Percentiles rank a stretch among this genome's conserved stretches.
Conservation (phyloP, 1,284 basidiomycete species). For the Pseudomicrostroma phylloplanum region DNA sequence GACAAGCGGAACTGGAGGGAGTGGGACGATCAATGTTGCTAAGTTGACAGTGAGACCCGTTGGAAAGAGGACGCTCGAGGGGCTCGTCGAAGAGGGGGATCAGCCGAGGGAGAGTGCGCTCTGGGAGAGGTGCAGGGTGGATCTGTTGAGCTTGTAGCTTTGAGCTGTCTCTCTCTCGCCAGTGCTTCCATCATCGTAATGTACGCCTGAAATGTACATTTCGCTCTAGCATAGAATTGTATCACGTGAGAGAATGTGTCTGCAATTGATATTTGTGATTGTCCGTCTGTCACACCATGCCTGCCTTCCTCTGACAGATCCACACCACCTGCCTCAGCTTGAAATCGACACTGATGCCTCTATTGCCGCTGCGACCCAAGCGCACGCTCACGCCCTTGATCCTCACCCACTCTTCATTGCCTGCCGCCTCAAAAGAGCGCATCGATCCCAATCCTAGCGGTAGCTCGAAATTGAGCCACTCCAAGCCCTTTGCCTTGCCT, state of each 20-base stretch:
- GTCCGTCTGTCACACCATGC: too few species aligned
- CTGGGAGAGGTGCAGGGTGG: constrained; percentile 6
- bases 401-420: not conserved
- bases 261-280: too few species aligned
- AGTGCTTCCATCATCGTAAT: too few species aligned
- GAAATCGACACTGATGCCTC: not conserved
- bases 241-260: too few species aligned
- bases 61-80: not conserved
- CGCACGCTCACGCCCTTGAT: not conserved
- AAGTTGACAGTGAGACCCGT: not conserved
- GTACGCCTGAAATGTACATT: too few species aligned
- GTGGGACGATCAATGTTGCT: not conserved
- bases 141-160: constrained; percentile 2
- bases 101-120: not conserved
- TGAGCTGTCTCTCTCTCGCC: too few species aligned
- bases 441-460: too few species aligned
- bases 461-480: too few species aligned
- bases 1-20: not conserved
- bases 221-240: too few species aligned
- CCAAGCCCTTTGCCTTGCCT: too few species aligned
- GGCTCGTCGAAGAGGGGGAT: not conserved
- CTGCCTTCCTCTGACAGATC: not conserved
- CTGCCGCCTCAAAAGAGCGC: too few species aligned
- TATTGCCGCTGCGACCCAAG: constrained; percentile 2
- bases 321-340: not conserved